phyloP scores from a whole-genome alignment of 2,329 filamentous ascomycete species.

The Cladosporium sp. region DNA sequence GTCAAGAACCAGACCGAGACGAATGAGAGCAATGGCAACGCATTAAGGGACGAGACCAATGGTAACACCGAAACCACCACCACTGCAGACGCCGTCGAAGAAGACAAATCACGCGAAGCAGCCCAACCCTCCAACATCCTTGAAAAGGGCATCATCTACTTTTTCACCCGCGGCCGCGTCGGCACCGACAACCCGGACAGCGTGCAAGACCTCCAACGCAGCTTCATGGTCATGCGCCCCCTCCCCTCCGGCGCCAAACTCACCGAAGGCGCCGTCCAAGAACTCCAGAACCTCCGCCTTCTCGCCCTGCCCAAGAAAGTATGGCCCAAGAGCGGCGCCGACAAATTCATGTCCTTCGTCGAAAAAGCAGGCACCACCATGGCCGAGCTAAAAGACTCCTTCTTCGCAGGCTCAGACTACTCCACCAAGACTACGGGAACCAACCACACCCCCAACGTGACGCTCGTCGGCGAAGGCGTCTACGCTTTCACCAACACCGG shows the following conservation, averaged over 20 bases:
- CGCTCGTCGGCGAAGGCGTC: conserved; percentile 79
- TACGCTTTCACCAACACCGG: conserved; percentile 77
- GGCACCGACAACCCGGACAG: conserved; percentile 68
- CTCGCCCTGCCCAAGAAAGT: conserved; percentile 83
- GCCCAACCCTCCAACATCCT: conserved; percentile 64
- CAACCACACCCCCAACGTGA: conserved; percentile 68
- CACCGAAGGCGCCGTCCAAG: conserved; percentile 57
- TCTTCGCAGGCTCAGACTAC: conserved; percentile 69
- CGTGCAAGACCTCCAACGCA: conserved; percentile 73
- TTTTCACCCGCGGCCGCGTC: conserved; percentile 81
- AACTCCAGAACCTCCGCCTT: conserved; percentile 66
- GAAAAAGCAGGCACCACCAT: conserved; percentile 71
- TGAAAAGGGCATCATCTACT: conserved; percentile 89
- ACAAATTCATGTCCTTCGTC: conserved; percentile 80
- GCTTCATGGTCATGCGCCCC: conserved; percentile 77
- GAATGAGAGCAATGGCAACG: neutral
- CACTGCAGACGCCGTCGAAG: conserved; percentile 47
- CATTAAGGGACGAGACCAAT: conserved; percentile 21
- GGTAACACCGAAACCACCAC: conserved; percentile 1
- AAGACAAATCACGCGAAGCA: conserved; percentile 54
- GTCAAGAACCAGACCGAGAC: conserved; percentile 7
- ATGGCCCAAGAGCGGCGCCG: conserved; percentile 67
- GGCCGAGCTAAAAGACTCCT: conserved; percentile 69
- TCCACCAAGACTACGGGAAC: conserved; percentile 74
- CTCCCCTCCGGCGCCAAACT: conserved; percentile 70